phyloP scores from a whole-genome alignment of 495 filamentous ascomycete genomes.

The Ramalina intermedia region DNA sequence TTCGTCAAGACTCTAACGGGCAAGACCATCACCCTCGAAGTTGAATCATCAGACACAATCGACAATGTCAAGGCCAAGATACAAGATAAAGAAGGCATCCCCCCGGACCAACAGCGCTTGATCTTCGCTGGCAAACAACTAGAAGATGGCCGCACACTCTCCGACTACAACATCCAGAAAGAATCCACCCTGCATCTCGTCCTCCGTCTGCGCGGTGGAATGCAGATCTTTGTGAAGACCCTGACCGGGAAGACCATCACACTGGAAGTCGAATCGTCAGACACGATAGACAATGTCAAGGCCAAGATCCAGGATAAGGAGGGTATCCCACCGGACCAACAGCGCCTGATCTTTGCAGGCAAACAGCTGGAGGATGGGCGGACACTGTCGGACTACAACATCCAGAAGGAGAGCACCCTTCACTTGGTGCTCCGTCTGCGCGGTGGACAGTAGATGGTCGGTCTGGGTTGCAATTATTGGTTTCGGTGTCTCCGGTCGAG shows the following conservation, averaged over 20 bases:
- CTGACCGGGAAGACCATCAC: conserved; percentile 89
- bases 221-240: conserved; percentile 94
- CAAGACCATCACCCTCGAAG: conserved; percentile 59
- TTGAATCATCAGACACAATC: conserved; percentile 78
- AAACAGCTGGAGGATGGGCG: conserved; percentile 83
- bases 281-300: conserved; percentile 92
- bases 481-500: neutral
- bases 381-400: conserved; percentile 81
- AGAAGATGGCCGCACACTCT: conserved; percentile 81
- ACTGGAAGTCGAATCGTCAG: conserved; percentile 73
- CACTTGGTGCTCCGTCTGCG: conserved; percentile 80
- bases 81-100: conserved; percentile 94
- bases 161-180: conserved; percentile 99
- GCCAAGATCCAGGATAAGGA: conserved; percentile 89
- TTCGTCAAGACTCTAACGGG: conserved; percentile 60
- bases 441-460: conserved; percentile 52
- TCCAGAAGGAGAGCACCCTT: conserved; percentile 83
- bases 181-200: conserved; percentile 96
- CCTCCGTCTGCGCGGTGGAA: conserved; percentile 91
- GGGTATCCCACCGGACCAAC: conserved; percentile 79
- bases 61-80: conserved; percentile 99
- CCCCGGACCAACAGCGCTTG: conserved; percentile 83
- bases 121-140: conserved; percentile 97
- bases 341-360: conserved; percentile 80
- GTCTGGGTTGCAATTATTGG: neutral